Conservation (phyloP, 2,329 filamentous ascomycete genomes). For the Davidsoniella neocaledoniae region DNA sequence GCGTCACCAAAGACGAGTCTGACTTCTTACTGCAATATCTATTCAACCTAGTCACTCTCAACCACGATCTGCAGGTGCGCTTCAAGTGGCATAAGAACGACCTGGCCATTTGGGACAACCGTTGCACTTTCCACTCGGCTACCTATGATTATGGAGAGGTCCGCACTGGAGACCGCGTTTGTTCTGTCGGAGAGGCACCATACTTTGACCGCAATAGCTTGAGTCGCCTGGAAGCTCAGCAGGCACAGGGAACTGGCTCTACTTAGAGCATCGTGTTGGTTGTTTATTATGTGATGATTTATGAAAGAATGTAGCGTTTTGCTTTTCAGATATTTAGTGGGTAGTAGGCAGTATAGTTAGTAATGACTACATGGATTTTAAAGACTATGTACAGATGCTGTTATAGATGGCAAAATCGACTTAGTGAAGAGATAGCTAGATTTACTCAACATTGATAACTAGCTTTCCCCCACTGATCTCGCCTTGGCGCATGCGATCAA, state of each 20-base stretch:
- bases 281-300: neutral
- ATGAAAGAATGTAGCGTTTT: too few species aligned
- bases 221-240: slow-evolving; percentile 16
- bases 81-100: slow-evolving; percentile 37
- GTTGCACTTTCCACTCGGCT: slow-evolving; percentile 38
- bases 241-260: neutral
- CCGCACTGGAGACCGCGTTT: slow-evolving; percentile 33
- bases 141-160: slow-evolving; percentile 40
- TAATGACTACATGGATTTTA: too few species aligned
- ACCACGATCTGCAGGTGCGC: slow-evolving; percentile 40
- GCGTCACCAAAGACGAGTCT: slow-evolving; percentile 35
- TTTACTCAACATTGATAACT: slow-evolving; percentile 23
- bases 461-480: slow-evolving; percentile 52
- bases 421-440: too few species aligned
- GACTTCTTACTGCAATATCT: slow-evolving; percentile 32
- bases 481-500: slow-evolving; percentile 49
- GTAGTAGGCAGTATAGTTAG: too few species aligned
- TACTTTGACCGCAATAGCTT: slow-evolving; percentile 34
- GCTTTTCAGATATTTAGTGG: too few species aligned
- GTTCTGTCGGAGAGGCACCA: slow-evolving; percentile 36
- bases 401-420: too few species aligned
- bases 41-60: slow-evolving; percentile 31
- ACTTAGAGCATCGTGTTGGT: neutral
- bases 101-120: slow-evolving; percentile 18
- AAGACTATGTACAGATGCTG: too few species aligned